Percentiles rank a stretch among this genome's conserved stretches.
These are phyloP conservation scores for Albugo laibachii DNA, from an alignment of 352 stramenopile genomes.

Conservation along the genomic window DNA sequence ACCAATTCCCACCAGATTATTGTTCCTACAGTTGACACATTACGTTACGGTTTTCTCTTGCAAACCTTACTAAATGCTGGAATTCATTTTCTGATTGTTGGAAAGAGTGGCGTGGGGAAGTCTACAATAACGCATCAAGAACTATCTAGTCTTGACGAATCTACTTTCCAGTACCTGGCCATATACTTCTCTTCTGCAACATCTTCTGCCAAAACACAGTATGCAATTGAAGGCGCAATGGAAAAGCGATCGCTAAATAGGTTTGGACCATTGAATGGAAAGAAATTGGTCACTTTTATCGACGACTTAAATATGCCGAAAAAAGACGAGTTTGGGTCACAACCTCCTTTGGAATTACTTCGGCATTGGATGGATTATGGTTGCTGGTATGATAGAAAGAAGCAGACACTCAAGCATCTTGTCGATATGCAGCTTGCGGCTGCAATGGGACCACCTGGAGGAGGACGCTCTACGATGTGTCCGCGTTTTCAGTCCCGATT, in stretches of 20 bases:
- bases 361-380: slow-evolving; percentile 85
- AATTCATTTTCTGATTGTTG: slow-evolving; percentile 74
- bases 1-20: slow-evolving; percentile 76
- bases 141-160: slow-evolving; percentile 57
- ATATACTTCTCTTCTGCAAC: slow-evolving; percentile 86
- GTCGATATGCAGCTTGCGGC: slow-evolving; percentile 81
- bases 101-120: slow-evolving; percentile 80
- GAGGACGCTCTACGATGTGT: slow-evolving; percentile 77
- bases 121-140: slow-evolving; percentile 71
- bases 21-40: slow-evolving; percentile 70
- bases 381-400: slow-evolving; percentile 84
- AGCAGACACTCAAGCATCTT: slow-evolving; percentile 82
- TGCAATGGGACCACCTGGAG: slow-evolving; percentile 72
- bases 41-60: slow-evolving; percentile 63
- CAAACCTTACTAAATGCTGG: slow-evolving; percentile 54
- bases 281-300: slow-evolving; percentile 82
- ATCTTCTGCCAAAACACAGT: slow-evolving; percentile 67
- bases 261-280: slow-evolving; percentile 71
- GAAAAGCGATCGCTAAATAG: slow-evolving; percentile 80
- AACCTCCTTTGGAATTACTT: slow-evolving; percentile 80
- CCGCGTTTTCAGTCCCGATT: slow-evolving; percentile 82
- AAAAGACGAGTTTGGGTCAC: slow-evolving; percentile 80
- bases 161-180: slow-evolving; percentile 36
- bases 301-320: slow-evolving; percentile 88
- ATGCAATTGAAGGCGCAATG: slow-evolving; percentile 82